phyloP scores from a whole-genome alignment of 768 basidiomycete species.

The Exsudoporus frostii region DNA sequence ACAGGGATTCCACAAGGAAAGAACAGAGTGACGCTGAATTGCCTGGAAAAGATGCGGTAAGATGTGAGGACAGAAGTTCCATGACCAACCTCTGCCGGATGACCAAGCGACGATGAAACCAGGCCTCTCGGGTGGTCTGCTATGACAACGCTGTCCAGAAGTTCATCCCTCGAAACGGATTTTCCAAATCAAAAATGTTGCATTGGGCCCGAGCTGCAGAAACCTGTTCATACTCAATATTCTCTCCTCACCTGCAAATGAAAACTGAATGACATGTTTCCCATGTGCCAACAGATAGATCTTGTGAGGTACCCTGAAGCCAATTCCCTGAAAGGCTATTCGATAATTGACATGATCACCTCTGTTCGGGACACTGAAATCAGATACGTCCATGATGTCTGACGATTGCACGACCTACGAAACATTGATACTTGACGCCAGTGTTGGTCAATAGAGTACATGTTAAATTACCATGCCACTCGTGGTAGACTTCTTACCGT shows the following conservation, averaged over 20 bases:
- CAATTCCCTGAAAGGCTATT: not conserved
- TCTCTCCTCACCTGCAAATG: not conserved
- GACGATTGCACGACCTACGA: not conserved
- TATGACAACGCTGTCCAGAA: not conserved
- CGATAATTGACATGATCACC: not conserved
- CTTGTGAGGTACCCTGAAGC: not conserved
- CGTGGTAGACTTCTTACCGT: not conserved
- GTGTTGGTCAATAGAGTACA: not conserved
- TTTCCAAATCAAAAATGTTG: not conserved
- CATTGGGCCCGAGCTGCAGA: not conserved
- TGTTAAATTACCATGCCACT: not conserved
- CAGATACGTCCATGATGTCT: too few species aligned
- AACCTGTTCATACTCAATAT: not conserved
- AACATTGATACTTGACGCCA: not conserved
- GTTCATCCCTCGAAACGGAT: not conserved
- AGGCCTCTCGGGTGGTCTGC: not conserved
- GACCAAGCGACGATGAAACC: not conserved
- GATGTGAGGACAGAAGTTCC: not conserved
- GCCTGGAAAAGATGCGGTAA: not conserved
- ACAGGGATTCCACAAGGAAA: not conserved
- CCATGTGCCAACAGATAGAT: not conserved
- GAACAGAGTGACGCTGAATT: not conserved
- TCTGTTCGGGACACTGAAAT: not conserved
- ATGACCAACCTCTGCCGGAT: not conserved
- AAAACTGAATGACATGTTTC: not conserved